Base-by-base conservation (phyloP, 2,329 filamentous ascomycete genomes). In the Fusarium concolor region DNA sequence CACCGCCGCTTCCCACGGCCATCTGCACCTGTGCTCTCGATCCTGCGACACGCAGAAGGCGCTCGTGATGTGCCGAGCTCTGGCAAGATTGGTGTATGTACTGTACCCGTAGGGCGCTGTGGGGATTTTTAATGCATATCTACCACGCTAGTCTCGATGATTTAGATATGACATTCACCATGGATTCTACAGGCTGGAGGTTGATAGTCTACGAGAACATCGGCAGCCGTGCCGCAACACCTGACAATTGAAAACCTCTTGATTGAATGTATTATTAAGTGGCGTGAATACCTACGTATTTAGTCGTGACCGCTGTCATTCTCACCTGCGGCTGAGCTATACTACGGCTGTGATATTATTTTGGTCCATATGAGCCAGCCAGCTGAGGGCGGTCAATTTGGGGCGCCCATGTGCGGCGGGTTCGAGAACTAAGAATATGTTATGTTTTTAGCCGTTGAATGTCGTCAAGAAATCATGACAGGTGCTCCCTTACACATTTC, bases 1-100 rank as follows among this genome's bases (percentile, higher is more conserved):
- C 66, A 69, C 66, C 66, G 66, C 66, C 59, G 29, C 29, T 31
- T 68, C 46, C 31, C 18, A 45, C 55, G 10, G 20, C 60, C 39
- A 41, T 42, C 46, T 62, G 46, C 44, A 39, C 20, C 31, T 56
- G 33, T 24, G 51, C 56, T 41, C 43, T 51, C 42, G 49, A 67
- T 56, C 56, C 41, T 59, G 62, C 49, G 26, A 39, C 56, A 56
- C 29, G 50, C 42, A 31, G 37, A 29, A 56, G 33, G 38, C 31
- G 37, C 45, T 51, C 31, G n/a, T 47, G 50, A 65, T 65, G 43
- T 51, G 39, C 44, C 35, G 38, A 35, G 42, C 53, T 61, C 15
- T 50, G 51, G 33, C 38, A 35, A 57, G 28, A 26, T 56, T 44
- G 41, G 33, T 43, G 45, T 33, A 33, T 31, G 29, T 31, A 31